Base-by-base conservation (phyloP, 1,284 basidiomycete species). In the Apiotrichum laibachii region DNA sequence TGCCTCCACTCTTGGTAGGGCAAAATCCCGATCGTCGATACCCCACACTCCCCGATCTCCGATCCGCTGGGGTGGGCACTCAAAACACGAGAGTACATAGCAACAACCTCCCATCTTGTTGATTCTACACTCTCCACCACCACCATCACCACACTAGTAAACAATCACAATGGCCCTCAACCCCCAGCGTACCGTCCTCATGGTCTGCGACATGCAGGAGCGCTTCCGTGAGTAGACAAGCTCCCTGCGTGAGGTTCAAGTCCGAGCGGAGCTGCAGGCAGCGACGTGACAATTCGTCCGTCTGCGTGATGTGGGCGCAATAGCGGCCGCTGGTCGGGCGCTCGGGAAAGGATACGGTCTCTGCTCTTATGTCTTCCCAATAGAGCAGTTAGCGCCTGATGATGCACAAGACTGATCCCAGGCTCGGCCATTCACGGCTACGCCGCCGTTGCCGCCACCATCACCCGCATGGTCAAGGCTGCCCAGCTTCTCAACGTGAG, bases 151-250 rank as follows among this genome's bases (percentile, higher is more conserved):
- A 48, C 33, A 34, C 9, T 31, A 33, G 34, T 19, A 5, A 33
- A 31, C 53, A 35, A 8, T 31, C 57, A 55, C 26, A 39, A 64
- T 64, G 63, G 45, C 63, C 22, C 53, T 64, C 55, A 62, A 68
- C 63, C 71, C 69, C 12, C 56, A 53, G 33, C 67, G 68, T 55
- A 86, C 88, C 13, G 72, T 87, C 33, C 85, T 93, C 78, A 82
- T 92, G 59, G 78, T 89, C 39, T 92, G 90, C 75, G 90, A 93
- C 75, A 78, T 92, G 1, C 89, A 92, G 77, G 81, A 83, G 16
- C 82, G 83, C 59, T 90, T 92, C 78, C 81, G 89, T 90, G 62
- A 70, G 86, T 70, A 5, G n/a, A 15, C 16, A 9, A 21, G 16
- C 26, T 31, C 26, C 26, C 7, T 31, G n/a, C 15, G 26, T 10